Percentiles rank a stretch among this genome's conserved stretches.
Evolutionary conservation across 306 rosid species (phyloP).

Genomic region (Heteromeles arbutifolia): DNA sequence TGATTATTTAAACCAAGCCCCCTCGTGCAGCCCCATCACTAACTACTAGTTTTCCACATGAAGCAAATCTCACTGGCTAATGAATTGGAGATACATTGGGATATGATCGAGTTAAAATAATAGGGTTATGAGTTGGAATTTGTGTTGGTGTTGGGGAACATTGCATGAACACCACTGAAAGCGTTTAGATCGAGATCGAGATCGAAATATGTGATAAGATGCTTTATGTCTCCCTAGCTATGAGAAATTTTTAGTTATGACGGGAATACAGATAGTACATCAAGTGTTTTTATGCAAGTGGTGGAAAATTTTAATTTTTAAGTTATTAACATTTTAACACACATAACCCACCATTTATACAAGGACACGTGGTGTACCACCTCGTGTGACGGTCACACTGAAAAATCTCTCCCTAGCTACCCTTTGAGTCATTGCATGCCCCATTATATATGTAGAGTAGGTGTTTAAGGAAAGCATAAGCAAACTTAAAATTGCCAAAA

Average conservation of each 20-base stretch:
- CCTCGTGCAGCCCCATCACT: constrained; percentile 11
- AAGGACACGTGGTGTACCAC: no score
- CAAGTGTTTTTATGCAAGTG: no score
- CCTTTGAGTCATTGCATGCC: not conserved
- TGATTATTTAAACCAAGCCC: not conserved
- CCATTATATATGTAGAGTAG: constrained; percentile 11
- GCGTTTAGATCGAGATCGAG: constrained; percentile 23
- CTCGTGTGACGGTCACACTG: no score
- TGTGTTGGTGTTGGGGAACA: constrained; percentile 27
- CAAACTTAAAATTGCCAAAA: not conserved
- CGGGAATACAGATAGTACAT: no score
- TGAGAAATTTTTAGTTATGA: no score
- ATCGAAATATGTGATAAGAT: constrained; percentile 22
- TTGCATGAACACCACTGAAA: constrained; percentile 24
- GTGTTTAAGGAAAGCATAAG: constrained; percentile 1
- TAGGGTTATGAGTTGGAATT: constrained; percentile 22
- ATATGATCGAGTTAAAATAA: not conserved
- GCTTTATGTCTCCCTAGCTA: constrained; percentile 19
- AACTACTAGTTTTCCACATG: constrained; percentile 1
- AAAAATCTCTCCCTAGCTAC: constrained; percentile 12
- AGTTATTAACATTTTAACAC: no score
- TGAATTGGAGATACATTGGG: constrained; percentile 1
- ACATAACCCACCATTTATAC: no score
- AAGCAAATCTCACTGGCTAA: not conserved
- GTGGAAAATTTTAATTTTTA: no score